Evolutionary conservation across 805 yeast genomes (phyloP).

Genomic region (Kodamaea leandrae): DNA sequence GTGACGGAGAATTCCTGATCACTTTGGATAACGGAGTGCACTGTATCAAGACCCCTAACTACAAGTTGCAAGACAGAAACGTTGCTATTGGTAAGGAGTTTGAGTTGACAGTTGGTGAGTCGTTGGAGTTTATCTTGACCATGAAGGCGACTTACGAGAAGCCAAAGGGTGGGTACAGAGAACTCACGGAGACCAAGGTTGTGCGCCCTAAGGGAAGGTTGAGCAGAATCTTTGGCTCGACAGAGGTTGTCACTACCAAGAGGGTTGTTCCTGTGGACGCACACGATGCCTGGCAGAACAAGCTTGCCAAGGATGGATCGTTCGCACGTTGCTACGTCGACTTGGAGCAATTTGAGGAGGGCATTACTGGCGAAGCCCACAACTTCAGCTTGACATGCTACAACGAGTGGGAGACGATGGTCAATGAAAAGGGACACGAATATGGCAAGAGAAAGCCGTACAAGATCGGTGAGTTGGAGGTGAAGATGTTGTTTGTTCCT

Average conservation of each 20-base stretch:
- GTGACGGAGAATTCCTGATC: constrained; percentile 49
- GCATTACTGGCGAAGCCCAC: constrained; percentile 51
- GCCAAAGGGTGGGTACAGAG: constrained; percentile 50
- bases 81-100: constrained; percentile 66
- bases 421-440: constrained; percentile 19
- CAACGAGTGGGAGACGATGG: constrained; percentile 73
- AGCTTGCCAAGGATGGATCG: constrained; percentile 83
- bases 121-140: constrained; percentile 66
- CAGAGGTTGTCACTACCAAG: constrained; percentile 47
- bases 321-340: constrained; percentile 76
- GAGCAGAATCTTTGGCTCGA: constrained; percentile 48
- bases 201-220: constrained; percentile 44
- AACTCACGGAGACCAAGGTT: constrained; percentile 57
- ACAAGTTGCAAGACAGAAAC: constrained; percentile 29
- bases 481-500: constrained; percentile 68
- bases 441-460: constrained; percentile 46
- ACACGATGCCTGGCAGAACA: constrained; percentile 57
- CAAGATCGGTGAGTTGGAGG: constrained; percentile 62
- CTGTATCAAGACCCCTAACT: constrained; percentile 63
- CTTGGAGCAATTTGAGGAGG: constrained; percentile 55
- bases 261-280: constrained; percentile 51
- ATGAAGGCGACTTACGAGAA: constrained; percentile 62
- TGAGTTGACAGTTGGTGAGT: constrained; percentile 64
- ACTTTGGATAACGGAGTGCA: constrained; percentile 81
- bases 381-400: constrained; percentile 59